Evolutionary conservation across 345 rosid genomes (phyloP), one percentile per base, ranked within the genome.

Genomic region (Aquilaria yunnanensis): DNA sequence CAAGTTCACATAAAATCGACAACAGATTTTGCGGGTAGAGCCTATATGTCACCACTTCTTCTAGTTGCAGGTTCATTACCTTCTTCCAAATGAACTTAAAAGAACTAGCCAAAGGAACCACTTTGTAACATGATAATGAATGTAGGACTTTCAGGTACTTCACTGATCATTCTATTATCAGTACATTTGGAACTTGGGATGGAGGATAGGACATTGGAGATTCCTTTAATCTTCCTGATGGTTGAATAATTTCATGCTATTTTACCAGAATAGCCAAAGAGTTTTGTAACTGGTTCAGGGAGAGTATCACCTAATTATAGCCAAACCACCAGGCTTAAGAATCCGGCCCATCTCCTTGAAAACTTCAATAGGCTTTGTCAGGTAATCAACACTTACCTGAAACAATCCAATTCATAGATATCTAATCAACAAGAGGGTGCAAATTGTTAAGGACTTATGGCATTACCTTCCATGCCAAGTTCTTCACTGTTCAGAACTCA

Each of bases 361-460:
- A 60, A 93, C 80, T 57, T 74, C 85, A 14, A 89, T 75, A 45
- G 98, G 98, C 70, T 85, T 93, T 43, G 85, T 82, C 65, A 90
- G 83, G 76, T 90, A 93, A 72, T 88, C 97, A 32, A 88, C 90
- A 69, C 98, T 86, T 61, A 90, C 98, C 98, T 93, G 77, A 46
- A 67, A 29, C 57, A 66, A 23, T 37, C 59, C 60, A 14, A 54
- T 51, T 51, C 46, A 56, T 6, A 13, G 32, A 9, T 12, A 64
- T 64, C 53, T 11, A 2, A 29, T 23, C 10, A 16, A 10, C 51
- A 58, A 50, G 43, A 57, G 59, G 34, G 16, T 4, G 51, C 12
- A 57, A 37, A n/a, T 29, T 37, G 43, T 37, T 14, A 56, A 56
- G 0, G 51, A n/a, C 43, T 68, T 47, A 23, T 9, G 2, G 12